These are phyloP conservation scores for Tripterygium wilfordii DNA, from an alignment of 177 flowering plant genomes.

Conservation along the genomic window DNA sequence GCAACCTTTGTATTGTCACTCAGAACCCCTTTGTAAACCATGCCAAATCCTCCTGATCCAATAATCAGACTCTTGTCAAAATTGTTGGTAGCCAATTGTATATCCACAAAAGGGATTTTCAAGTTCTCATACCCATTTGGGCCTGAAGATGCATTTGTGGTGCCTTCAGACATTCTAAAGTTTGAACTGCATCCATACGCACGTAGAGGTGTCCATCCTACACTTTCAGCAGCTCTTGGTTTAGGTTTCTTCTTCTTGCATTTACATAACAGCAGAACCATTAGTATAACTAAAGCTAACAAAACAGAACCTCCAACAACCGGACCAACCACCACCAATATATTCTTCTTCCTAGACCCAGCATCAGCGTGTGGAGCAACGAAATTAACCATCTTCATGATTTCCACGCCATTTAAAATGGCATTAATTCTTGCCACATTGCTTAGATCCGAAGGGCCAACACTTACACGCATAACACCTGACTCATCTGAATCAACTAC, in stretches of 20 bases:
- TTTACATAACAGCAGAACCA: slow-evolving; percentile 17
- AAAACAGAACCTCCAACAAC: slow-evolving; percentile 41
- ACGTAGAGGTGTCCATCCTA: slow-evolving; percentile 57
- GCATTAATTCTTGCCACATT: slow-evolving; percentile 44
- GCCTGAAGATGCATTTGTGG: slow-evolving; percentile 34
- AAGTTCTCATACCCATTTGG: slow-evolving; percentile 32
- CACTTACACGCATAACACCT: slow-evolving; percentile 38
- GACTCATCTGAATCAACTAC: slow-evolving; percentile 40
- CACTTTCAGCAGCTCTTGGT: slow-evolving; percentile 39
- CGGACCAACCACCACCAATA: slow-evolving; percentile 40
- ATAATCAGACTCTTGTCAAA: slow-evolving; percentile 48
- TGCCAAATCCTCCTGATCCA: slow-evolving; percentile 83
- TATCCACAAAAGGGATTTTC: slow-evolving; percentile 55
- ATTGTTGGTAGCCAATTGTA: slow-evolving; percentile 54
- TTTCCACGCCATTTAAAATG: slow-evolving; percentile 84
- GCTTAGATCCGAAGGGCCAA: slow-evolving; percentile 70
- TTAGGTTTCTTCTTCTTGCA: slow-evolving; percentile 44
- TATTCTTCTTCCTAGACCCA: slow-evolving; percentile 21
- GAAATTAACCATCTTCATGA: slow-evolving; percentile 52
- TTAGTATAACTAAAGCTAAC: slow-evolving; percentile 22
- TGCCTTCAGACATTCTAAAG: slow-evolving; percentile 43
- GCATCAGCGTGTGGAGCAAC: slow-evolving; percentile 1
- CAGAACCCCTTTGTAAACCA: slow-evolving; percentile 67
- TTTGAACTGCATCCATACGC: slow-evolving; percentile 42
- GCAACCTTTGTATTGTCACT: slow-evolving; percentile 57